Evolutionary conservation across 768 basidiomycete species (phyloP), one percentile per base, ranked within the genome.

Genomic region (Kwoniella sp.): DNA sequence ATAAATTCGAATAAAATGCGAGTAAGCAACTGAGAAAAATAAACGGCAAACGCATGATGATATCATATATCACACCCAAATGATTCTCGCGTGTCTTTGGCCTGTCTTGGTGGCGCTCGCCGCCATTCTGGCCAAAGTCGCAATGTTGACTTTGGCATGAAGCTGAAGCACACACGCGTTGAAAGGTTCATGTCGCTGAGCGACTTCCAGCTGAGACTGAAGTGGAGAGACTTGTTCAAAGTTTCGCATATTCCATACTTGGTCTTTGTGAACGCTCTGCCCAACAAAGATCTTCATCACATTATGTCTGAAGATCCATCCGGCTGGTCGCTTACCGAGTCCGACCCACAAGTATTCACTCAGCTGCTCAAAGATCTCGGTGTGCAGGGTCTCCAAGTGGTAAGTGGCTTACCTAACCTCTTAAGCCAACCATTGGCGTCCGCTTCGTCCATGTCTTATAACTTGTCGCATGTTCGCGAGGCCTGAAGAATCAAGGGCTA

Each of bases 301-400:
- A 47, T 22, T 17, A 64, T 66, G 62, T 59, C 66, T 15, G 77
- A 78, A 59, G 74, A 75, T 51, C 73, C 76, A 44, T 73, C 73
- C 48, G 78, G 78, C 49, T 79, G 78, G 78, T 71, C 70, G 27
- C 60, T 79, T 59, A 79, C 77, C 52, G 78, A 79, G 61, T 79
- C 78, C 24, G 78, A 79, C 55, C 78, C 78, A 40, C 70, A 76
- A 47, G 70, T 79, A 1, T 79, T 79, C 65, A 77, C 76, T 2
- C 71, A 77, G 56, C 68, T 79, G 9, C 59, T 79, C 21, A 57
- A 59, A 17, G 71, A 73, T 53, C 68, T 79, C 55, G 78, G 78
- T 22, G 77, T 79, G 7, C 71, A 73, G 55, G 78, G 78, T 12
- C 60, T 79, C 21, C 78, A 79, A 67, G 78, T 79, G 47, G 77